Conservation (phyloP, 768 basidiomycete species). For the Trametes elegans region DNA sequence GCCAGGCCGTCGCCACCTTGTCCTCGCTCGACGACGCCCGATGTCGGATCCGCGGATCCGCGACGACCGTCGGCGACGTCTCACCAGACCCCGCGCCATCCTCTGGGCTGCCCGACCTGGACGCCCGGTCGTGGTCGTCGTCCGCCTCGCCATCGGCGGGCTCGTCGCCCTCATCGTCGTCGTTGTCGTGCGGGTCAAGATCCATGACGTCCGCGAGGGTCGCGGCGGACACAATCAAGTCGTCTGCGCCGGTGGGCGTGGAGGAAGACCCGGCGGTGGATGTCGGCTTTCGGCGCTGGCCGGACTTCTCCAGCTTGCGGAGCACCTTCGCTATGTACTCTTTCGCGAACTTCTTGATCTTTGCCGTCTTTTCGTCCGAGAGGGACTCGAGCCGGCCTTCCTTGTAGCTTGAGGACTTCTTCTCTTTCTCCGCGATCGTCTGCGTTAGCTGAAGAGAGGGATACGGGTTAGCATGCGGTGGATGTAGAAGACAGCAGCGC, state of each 20-base stretch:
- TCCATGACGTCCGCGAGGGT: constrained; percentile 41
- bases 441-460: constrained; percentile 65
- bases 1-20: constrained; percentile 20
- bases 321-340: constrained; percentile 85
- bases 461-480: not conserved
- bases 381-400: constrained; percentile 72
- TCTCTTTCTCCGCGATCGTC: constrained; percentile 91
- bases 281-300: constrained; percentile 18
- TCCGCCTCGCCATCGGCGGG: constrained; percentile 20
- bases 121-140: not conserved
- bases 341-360: constrained; percentile 93
- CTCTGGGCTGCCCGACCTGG: constrained; percentile 11
- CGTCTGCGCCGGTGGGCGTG: constrained; percentile 29
- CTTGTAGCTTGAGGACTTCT: constrained; percentile 78
- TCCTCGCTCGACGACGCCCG: constrained; percentile 19
- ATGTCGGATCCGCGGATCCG: constrained; percentile 22
- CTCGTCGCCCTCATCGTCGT: constrained; percentile 23
- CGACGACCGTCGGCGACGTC: constrained; percentile 26
- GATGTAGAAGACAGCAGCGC: not conserved
- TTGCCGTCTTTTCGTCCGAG: constrained; percentile 80
- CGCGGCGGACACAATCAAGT: constrained; percentile 25
- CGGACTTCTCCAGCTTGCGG: constrained; percentile 59
- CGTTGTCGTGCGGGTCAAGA: constrained; percentile 37
- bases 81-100: constrained; percentile 20
- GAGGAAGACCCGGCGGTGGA: constrained; percentile 11